Base-by-base conservation (phyloP, 2,329 filamentous ascomycete genomes). In the Myrmaecium sp. region DNA sequence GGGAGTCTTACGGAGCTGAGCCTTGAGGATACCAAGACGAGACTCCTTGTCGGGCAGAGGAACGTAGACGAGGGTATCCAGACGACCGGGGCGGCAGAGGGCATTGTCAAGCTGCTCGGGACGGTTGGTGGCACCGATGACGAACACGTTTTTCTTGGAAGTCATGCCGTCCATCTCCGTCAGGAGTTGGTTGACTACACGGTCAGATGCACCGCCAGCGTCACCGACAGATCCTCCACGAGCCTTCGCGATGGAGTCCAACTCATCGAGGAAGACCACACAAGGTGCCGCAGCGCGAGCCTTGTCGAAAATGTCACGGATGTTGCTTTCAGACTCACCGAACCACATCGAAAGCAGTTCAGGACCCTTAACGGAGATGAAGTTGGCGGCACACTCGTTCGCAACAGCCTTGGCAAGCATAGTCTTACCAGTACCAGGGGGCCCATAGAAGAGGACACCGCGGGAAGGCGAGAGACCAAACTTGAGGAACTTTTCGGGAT, bases 131-230 rank as follows among this genome's bases (percentile, higher is more conserved):
- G 89, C 89, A 54, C 89, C 89, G 44, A 98, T 98, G 39, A 98
- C 89, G 60, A 98, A 98, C 38, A 98, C 89, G 54, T 98, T 98
- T 79, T 98, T 98, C 80, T 98, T 98, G 20, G 86, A 94, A 23
- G 86, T 95, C 86, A 95, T 95, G 46, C 86, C 86, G 42, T 95
- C 86, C 86, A 95, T 94, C 71, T 95, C 82, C 40, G 89, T 98
- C 49, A 98, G 64, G 52, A 98, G 83, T 67, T 98, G 91, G 66
- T 98, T 98, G 57, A 98, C 89, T 43, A 98, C 89, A 74, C 91
- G 89, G 61, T 98, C 91, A 24, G 86, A 95, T 38, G 89, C 89
- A 69, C 89, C 89, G 38, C 89, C 89, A 45, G 89, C 89, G 62
- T 98, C 89, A 38, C 89, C 89, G 33, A 82, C 69, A 33, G 84